These are phyloP conservation scores for Leptodermis oblonga DNA, from an alignment of 257 asterid species.

Conservation along the genomic window DNA sequence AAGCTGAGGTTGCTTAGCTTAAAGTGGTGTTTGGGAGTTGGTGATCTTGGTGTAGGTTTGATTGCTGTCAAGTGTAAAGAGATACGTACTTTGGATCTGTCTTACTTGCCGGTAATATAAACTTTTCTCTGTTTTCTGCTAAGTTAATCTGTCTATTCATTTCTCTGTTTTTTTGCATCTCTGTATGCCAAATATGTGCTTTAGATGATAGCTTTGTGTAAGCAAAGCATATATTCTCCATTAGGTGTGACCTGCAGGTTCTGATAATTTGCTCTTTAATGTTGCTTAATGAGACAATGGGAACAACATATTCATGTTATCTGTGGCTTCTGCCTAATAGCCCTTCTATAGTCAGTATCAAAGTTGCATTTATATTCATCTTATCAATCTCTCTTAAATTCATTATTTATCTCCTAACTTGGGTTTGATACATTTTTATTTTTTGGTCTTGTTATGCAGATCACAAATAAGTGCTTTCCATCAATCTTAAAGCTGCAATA, in stretches of 20 bases:
- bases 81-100: slow-evolving; percentile 74
- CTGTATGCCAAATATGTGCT: neutral
- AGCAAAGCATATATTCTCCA: neutral
- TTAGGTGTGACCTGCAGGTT: no score
- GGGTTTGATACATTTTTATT: neutral
- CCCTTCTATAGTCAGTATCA: no score
- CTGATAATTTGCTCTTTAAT: neutral
- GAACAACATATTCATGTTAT: neutral
- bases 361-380: neutral
- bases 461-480: slow-evolving; percentile 59
- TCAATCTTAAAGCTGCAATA: slow-evolving; percentile 60
- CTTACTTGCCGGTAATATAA: slow-evolving; percentile 66
- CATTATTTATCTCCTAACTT: neutral
- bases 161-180: slow-evolving; percentile 1
- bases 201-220: neutral
- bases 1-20: slow-evolving; percentile 71
- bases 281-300: neutral
- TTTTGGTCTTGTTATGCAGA: slow-evolving; percentile 35
- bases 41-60: slow-evolving; percentile 85
- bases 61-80: slow-evolving; percentile 82
- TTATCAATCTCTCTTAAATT: no score
- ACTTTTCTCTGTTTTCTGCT: slow-evolving; percentile 11
- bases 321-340: no score
- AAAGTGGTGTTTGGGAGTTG: slow-evolving; percentile 90
- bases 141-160: neutral